Percentiles rank a stretch among this genome's conserved stretches.
These are phyloP conservation scores for Solanum verrucosum DNA, from an alignment of 257 asterid species.

Conservation along the genomic window DNA sequence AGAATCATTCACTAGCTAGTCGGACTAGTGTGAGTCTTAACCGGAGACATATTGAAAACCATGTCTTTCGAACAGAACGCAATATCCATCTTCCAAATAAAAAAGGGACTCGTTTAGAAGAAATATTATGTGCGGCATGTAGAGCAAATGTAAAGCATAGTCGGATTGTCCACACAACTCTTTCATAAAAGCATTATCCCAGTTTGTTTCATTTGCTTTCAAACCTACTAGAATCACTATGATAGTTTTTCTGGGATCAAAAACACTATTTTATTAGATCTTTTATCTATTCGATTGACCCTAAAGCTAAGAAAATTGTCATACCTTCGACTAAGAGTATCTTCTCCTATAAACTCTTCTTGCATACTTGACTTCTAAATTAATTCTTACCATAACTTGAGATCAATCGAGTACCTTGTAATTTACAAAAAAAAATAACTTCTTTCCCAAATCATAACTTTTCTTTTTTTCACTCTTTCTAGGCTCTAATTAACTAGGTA, in stretches of 20 bases:
- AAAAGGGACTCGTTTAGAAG: no score
- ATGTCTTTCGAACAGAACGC: no score
- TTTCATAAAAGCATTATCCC: neutral
- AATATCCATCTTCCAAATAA: no score
- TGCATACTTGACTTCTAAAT: neutral
- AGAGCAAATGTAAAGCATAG: no score
- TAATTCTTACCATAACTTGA: neutral
- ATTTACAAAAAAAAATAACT: neutral
- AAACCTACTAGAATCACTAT: neutral
- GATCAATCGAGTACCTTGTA: neutral
- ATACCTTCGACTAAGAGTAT: neutral
- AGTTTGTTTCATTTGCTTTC: neutral
- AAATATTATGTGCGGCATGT: no score
- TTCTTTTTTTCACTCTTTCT: neutral
- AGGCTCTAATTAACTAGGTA: neutral
- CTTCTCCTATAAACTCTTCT: neutral
- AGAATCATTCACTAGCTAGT: no score
- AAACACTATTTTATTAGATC: neutral
- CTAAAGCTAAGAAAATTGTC: neutral
- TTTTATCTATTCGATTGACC: neutral
- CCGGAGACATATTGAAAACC: no score
- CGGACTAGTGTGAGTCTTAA: no score
- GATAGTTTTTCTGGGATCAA: neutral
- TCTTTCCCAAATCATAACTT: neutral
- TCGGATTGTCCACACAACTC: no score